Percentiles rank a stretch among this genome's conserved stretches.
phyloP scores from a whole-genome alignment of 495 filamentous ascomycete species.

The Ascodesmis nigricans region DNA sequence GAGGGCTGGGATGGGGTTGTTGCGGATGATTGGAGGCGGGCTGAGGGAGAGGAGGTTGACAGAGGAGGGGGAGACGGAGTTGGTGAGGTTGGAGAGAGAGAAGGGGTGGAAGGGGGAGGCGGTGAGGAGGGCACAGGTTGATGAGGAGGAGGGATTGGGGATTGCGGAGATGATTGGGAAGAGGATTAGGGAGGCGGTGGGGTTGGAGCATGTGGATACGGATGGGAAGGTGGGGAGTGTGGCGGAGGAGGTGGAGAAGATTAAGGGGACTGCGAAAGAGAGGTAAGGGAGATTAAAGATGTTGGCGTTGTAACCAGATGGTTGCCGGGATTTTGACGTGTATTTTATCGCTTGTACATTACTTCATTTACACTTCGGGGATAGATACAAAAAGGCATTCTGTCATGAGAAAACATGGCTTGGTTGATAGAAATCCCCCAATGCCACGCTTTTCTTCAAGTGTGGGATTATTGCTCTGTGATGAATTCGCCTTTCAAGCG shows the following conservation, averaged over 20 bases:
- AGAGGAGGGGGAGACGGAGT: conserved; percentile 8
- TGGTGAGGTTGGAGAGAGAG: conserved; percentile 10
- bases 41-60: conserved; percentile 20
- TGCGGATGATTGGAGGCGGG: conserved; percentile 25
- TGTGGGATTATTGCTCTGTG: too few relatives aligned
- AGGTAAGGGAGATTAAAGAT: neutral
- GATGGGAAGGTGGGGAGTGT: conserved; percentile 3
- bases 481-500: too few relatives aligned
- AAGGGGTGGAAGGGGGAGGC: conserved; percentile 29
- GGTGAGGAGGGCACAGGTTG: conserved; percentile 44
- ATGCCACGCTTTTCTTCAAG: too few relatives aligned
- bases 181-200: conserved; percentile 54
- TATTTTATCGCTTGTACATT: too few relatives aligned
- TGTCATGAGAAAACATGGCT: too few relatives aligned
- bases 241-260: conserved; percentile 4
- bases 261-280: neutral
- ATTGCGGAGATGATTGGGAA: conserved; percentile 65
- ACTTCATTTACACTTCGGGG: too few relatives aligned
- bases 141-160: conserved; percentile 55
- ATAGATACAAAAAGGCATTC: too few relatives aligned
- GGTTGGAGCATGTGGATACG: conserved; percentile 4
- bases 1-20: conserved; percentile 24
- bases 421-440: too few relatives aligned
- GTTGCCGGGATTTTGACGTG: too few relatives aligned
- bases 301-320: too few relatives aligned